phyloP scores from a whole-genome alignment of 2,329 filamentous ascomycete species.

The Phyllosticta capitalensis region DNA sequence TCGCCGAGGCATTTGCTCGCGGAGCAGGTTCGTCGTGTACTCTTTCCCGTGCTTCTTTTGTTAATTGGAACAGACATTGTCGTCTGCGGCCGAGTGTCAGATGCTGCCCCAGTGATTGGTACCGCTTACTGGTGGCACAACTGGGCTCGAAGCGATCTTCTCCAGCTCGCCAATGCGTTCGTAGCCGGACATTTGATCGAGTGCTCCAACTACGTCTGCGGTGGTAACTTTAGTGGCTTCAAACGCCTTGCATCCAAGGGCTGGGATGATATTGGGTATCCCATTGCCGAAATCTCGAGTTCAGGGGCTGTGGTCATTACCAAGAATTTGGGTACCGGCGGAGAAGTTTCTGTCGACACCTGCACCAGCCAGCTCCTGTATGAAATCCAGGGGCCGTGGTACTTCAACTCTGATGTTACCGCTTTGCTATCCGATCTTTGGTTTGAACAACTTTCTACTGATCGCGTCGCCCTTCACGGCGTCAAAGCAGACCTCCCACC shows the following conservation, averaged over 20 bases:
- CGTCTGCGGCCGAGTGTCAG: constrained; percentile 35
- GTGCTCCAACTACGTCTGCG: constrained; percentile 34
- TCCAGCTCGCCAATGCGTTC: constrained; percentile 34
- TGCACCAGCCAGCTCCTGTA: constrained; percentile 15
- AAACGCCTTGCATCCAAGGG: constrained; percentile 25
- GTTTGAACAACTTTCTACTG: constrained; percentile 41
- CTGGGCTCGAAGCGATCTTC: constrained; percentile 30
- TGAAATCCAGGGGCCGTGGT: constrained; percentile 37
- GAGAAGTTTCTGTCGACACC: constrained; percentile 14
- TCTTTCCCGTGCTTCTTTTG: not conserved
- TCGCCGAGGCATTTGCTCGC: constrained; percentile 30
- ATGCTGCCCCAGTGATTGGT: constrained; percentile 36
- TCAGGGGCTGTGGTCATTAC: constrained; percentile 20
- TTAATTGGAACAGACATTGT: constrained; percentile 27
- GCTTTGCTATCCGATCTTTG: constrained; percentile 42
- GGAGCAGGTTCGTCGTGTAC: constrained; percentile 23
- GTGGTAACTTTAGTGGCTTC: constrained; percentile 37
- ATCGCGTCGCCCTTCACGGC: constrained; percentile 41
- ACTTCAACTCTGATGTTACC: constrained; percentile 49
- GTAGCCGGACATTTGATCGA: constrained; percentile 38
- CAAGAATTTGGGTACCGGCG: constrained; percentile 15
- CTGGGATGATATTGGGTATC: constrained; percentile 25
- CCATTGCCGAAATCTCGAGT: constrained; percentile 23
- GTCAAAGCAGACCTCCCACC: constrained; percentile 34
- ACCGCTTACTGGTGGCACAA: constrained; percentile 37